Evolutionary conservation across 208 protist species (phyloP), one percentile per base, ranked within the genome.

Genomic region (Kentomonas sorsogonicus): DNA sequence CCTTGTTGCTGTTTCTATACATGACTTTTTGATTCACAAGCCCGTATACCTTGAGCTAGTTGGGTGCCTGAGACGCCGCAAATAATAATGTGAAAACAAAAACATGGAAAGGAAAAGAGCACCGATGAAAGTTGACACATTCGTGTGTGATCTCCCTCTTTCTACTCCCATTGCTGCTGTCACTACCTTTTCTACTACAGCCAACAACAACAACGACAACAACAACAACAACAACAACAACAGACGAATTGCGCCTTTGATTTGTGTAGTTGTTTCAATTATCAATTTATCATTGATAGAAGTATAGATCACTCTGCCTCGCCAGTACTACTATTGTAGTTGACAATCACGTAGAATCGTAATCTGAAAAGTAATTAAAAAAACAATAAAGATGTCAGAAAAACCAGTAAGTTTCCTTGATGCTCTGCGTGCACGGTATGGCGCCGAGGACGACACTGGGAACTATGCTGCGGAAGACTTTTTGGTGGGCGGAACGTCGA

Each of bases 351-450:
- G 25, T 40, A 26, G 6, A 30, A 15, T 30, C 0, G 15, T 25
- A 11, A 10, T 30, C 23, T 50, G 15, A 16, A 30, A 23, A 23
- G 18, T 15, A 10, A 11, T 50, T 13, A 0, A 58, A 46, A 46
- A 58, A 39, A 58, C 20, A 58, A 45, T 23, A 25, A 44, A 45
- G 18, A 1, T 39, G 26, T 11, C 25, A 46, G 23, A 22, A 39
- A 26, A 36, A 18, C 26, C 46, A 9, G 62, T 77, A 9, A 93
- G 83, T 64, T 91, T 95, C 52, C 48, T 92, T 36, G 84, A 95
- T 18, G 88, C 84, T 1, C 48, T 95, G 22, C 72, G 70, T 43
- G 52, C 53, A 7, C 84, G 88, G 22, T 95, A 95, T 66, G 88
- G 88, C 23, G 67, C 77, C n/a, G 56, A 69, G 1, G 78, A 84